Conservation (phyloP, 768 basidiomycete genomes). For the Leccinum sublutescens region DNA sequence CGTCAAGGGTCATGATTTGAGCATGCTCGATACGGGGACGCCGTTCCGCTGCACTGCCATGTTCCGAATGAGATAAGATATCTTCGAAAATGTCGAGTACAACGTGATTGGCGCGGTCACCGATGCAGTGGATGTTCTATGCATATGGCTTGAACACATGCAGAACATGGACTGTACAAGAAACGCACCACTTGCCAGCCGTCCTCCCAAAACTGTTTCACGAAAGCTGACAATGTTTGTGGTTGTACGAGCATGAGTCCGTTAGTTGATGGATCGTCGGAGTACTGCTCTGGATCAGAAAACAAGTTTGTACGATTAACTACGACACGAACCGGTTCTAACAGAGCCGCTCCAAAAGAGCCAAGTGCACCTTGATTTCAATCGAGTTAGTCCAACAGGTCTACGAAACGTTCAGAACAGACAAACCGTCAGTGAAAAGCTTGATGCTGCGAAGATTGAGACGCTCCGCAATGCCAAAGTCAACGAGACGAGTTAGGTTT, state of each 20-base stretch:
- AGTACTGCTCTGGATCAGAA: slow-evolving; percentile 44
- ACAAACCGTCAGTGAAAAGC: slow-evolving; percentile 69
- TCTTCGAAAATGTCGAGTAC: slow-evolving; percentile 83
- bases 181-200: slow-evolving; percentile 80
- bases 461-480: slow-evolving; percentile 54
- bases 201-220: slow-evolving; percentile 64
- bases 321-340: slow-evolving; percentile 48
- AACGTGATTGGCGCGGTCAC: slow-evolving; percentile 82
- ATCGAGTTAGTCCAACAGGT: slow-evolving; percentile 4
- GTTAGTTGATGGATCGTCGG: slow-evolving; percentile 66
- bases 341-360: slow-evolving; percentile 87
- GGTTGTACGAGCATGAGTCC: slow-evolving; percentile 69
- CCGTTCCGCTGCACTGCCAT: slow-evolving; percentile 36
- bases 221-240: slow-evolving; percentile 50
- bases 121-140: slow-evolving; percentile 87
- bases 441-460: slow-evolving; percentile 68
- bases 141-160: neutral
- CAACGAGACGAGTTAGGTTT: slow-evolving; percentile 53
- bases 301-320: neutral
- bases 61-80: slow-evolving; percentile 38
- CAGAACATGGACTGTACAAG: neutral
- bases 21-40: slow-evolving; percentile 91
- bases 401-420: neutral
- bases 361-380: slow-evolving; percentile 71
- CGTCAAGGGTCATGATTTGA: slow-evolving; percentile 75